Evolutionary conservation across 2,329 filamentous ascomycete species (phyloP), one percentile per base, ranked within the genome.

Genomic region (Didymosphaeria variabile): DNA sequence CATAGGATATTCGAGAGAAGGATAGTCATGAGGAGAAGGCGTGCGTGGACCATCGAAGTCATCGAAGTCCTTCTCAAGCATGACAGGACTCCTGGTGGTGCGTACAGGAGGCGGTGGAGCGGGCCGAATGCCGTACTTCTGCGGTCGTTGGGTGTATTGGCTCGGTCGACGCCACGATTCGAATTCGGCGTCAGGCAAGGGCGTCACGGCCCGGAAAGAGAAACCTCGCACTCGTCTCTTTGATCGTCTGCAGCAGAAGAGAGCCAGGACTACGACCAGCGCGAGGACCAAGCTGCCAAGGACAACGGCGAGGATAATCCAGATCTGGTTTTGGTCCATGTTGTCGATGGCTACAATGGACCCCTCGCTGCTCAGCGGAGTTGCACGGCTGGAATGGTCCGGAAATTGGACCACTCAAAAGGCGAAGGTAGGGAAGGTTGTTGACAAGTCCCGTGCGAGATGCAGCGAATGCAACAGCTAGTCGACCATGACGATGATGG

Each of bases 111-210:
- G 67, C 23, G 72, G 67, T 44, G 66, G 65, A 15, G 69, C 68
- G 4, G 74, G 68, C 40, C 66, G 69, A 53, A 77, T 77, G 50
- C 67, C 69, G 61, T 77, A 75, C 64, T 77, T 77, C 45, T 78
- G 74, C 19, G 72, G 70, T 36, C 72, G 73, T 55, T 75, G 68
- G 44, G 72, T 72, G 58, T 78, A 75, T 57, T 77, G 74, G 65
- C 75, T 78, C 15, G 77, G 77, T 42, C 76, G 64, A 52, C 77
- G 69, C 77, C 77, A 79, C 50, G 77, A 79, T 67, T 79, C 77
- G 55, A 79, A 79, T 64, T 77, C 77, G 58, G 77, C 77, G 47
- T 79, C 77, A 65, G 78, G 76, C 47, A 79, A 64, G 55, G 77
- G 77, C 40, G 77, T 79, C 34, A 77, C 75, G 23, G 77, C 72